Evolutionary conservation across 2,329 filamentous ascomycete genomes (phyloP), one percentile per base, ranked within the genome.

Genomic region (Diaporthe sp.): DNA sequence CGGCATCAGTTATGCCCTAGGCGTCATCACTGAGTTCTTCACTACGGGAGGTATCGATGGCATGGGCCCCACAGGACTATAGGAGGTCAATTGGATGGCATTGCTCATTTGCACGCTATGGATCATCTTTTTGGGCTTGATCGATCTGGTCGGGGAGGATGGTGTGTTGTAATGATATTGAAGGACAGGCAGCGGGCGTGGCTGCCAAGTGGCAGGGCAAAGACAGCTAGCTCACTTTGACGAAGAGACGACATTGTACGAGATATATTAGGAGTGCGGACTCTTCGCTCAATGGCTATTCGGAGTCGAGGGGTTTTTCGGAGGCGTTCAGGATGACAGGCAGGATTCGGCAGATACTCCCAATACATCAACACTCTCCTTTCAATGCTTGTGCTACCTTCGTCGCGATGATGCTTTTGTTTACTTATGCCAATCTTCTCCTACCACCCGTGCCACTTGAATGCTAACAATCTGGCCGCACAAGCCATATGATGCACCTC

Each of bases 11-110:
- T 94, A 93, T 79, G 88, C 87, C 1, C 83, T 90, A 28, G 91
- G 91, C 12, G 87, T 91, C 19, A 84, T 91, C n/a, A 85, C 85
- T 1, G 91, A 93, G 78, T 90, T 89, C 73, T 87, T 92, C 75
- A 86, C 84, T 58, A 90, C 86, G 0, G 87, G 88, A 0, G 88
- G 87, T 4, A 42, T 78, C 12, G 85, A 87, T 75, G 87, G 86
- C 2, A 81, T 79, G 72, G 87, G 84, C 1, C 82, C 84, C 0
- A 82, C 78, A 37, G 72, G 75, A 4, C 57, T 77, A n/a, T 76
- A 61, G 46, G 25, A 51, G 9, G 37, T 22, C 25, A 17, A 4
- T n/a, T 10, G 37, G 37, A 62, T 53, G 28, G 10, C 44, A 42
- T 3, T 53, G n/a, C 12, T 62, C 10, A 7, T 22, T 17, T 9